A percentile compares a stretch with the other conserved stretches of the same genome.
phyloP scores from a whole-genome alignment of 305 asterid genomes.

The Fraxinus platypoda region DNA sequence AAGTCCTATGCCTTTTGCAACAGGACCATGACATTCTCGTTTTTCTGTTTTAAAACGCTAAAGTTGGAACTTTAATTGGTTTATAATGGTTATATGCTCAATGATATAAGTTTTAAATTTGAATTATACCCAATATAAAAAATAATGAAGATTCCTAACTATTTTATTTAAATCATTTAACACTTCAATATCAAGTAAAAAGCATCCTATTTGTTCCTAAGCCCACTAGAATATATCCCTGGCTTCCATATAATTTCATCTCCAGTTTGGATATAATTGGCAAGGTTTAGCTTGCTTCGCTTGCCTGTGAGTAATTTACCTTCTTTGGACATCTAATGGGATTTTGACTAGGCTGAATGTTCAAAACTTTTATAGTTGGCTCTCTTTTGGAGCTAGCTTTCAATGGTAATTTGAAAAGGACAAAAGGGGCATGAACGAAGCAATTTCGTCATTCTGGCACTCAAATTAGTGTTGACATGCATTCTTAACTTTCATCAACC shows the following conservation, averaged over 20 bases:
- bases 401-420: background rate
- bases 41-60: background rate
- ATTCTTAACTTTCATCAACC: background rate
- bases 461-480: background rate
- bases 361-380: background rate
- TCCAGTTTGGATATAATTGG: background rate
- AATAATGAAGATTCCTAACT: background rate
- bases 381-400: background rate
- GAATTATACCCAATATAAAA: background rate
- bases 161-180: background rate
- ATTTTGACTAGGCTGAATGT: background rate
- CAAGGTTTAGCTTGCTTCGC: background rate
- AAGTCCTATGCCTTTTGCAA: background rate
- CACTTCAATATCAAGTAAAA: background rate
- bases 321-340: background rate
- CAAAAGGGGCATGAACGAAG: background rate
- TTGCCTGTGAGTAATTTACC: background rate
- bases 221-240: background rate
- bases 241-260: background rate
- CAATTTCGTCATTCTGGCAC: background rate
- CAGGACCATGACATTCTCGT: background rate
- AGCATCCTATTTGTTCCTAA: background rate
- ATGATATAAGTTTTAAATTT: background rate
- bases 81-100: background rate
- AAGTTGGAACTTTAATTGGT: background rate